These are phyloP conservation scores for Rhypophila decipiens DNA, from an alignment of 495 filamentous ascomycete species.

Conservation along the genomic window DNA sequence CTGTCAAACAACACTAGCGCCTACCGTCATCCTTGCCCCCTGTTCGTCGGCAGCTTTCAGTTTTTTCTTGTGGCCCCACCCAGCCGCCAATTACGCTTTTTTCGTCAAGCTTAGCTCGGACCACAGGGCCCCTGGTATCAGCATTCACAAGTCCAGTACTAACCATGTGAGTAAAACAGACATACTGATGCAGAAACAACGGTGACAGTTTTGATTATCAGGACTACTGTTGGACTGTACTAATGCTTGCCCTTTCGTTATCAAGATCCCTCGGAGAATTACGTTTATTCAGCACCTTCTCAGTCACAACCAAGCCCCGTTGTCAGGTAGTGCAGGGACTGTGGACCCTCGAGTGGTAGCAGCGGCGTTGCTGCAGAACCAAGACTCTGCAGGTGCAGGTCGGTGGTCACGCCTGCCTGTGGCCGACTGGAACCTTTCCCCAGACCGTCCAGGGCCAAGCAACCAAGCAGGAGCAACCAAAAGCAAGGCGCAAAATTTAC, in stretches of 20 bases:
- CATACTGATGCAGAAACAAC: too few relatives aligned
- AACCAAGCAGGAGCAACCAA: slow-evolving; percentile 4
- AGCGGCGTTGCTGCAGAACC: too few relatives aligned
- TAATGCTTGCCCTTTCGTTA: too few relatives aligned
- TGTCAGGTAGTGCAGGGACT: slow-evolving; percentile 2
- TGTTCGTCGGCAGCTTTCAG: slow-evolving; percentile 17
- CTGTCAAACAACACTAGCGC: slow-evolving; percentile 12
- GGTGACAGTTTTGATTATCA: too few relatives aligned
- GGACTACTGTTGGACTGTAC: too few relatives aligned
- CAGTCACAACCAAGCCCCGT: background rate
- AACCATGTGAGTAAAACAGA: too few relatives aligned
- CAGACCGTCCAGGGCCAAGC: slow-evolving; percentile 3
- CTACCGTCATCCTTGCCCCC: slow-evolving; percentile 11
- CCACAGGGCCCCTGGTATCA: slow-evolving; percentile 5
- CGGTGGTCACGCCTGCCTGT: slow-evolving; percentile 16
- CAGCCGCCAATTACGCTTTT: slow-evolving; percentile 5
- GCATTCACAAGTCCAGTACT: background rate
- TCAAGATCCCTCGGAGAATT: too few relatives aligned
- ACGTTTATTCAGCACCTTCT: too few relatives aligned
- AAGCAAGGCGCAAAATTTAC: slow-evolving; percentile 16
- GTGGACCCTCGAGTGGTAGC: too few relatives aligned
- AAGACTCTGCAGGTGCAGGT: slow-evolving; percentile 10
- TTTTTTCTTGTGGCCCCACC: slow-evolving; percentile 3
- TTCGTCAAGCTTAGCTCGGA: slow-evolving; percentile 11
- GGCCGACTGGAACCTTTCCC: slow-evolving; percentile 8